Evolutionary conservation across 1,284 basidiomycete genomes (phyloP), one percentile per base, ranked within the genome.

Genomic region (Heterobasidion annosum): DNA sequence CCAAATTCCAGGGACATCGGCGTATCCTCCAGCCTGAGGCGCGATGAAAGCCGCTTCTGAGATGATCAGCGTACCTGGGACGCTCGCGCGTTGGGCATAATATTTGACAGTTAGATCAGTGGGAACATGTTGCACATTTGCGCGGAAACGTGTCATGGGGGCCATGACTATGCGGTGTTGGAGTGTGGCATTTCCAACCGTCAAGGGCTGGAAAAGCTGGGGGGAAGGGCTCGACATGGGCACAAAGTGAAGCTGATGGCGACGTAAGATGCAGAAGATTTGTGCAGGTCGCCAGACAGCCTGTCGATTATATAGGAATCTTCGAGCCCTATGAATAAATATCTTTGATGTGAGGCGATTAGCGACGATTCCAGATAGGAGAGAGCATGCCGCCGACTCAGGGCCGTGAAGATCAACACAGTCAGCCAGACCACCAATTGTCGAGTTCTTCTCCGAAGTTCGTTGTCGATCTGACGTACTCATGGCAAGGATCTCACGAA

Each of bases 121-220:
- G 13, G 54, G 69, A 13, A 65, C 64, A 43, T 69, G 64, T 10
- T 58, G 50, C 8, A 52, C 56, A 54, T 66, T 61, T 8, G 71
- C 72, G 35, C 73, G 67, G 60, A 59, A 61, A 49, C 72, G 64
- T 6, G 79, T 80, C 53, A 79, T 61, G 2, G 78, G 78, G 1
- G 76, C 76, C 48, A 80, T 64, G 5, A 74, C 75, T 43, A 80
- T 63, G 12, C 78, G 70, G 58, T 79, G 74, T 48, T 66, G 54
- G 46, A 81, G 70, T 16, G 2, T 47, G 45, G 5, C 12, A 12
- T 63, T 57, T 16, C 79, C 78, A 44, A 81, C 64, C 45, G 66
- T 63, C 51, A 73, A 59, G 9, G 79, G 77, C 48, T 68, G 66
- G 63, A 79, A 79, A 37, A 80, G 74, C 10, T 47, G 10, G 10